A percentile compares a stretch with the other conserved stretches of the same genome.
Conservation (phyloP, 768 basidiomycete species). For the Trametopsis cervina region DNA sequence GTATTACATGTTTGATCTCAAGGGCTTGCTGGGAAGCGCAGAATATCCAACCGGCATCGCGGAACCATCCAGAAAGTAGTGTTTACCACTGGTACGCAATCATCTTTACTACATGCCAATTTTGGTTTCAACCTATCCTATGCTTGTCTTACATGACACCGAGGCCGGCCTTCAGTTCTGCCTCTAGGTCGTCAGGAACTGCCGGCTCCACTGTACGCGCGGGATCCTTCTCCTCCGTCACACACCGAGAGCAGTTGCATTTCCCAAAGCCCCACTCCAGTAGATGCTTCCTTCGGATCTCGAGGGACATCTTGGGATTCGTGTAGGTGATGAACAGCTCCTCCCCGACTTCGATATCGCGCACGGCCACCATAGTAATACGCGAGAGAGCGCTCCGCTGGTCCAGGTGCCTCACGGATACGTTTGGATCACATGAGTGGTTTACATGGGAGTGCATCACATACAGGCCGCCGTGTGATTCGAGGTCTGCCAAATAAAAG, state of each 20-base stretch:
- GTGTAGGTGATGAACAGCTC: slow-evolving; percentile 80
- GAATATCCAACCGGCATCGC: no score
- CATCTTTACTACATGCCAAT: no score
- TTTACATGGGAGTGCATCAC: slow-evolving; percentile 83
- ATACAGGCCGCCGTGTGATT: slow-evolving; percentile 84
- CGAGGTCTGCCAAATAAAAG: slow-evolving; percentile 45
- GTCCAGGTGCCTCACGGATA: slow-evolving; percentile 73
- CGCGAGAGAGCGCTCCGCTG: slow-evolving; percentile 60
- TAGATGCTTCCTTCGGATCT: slow-evolving; percentile 44
- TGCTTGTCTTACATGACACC: slow-evolving; percentile 42
- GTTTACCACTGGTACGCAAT: no score
- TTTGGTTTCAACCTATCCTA: no score
- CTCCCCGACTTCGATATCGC: slow-evolving; percentile 57
- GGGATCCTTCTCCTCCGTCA: slow-evolving; percentile 39
- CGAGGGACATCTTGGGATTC: slow-evolving; percentile 45
- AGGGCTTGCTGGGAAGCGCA: no score
- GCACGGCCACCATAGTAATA: slow-evolving; percentile 67
- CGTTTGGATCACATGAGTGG: slow-evolving; percentile 76
- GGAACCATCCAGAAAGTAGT: no score
- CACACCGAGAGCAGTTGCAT: slow-evolving; percentile 65
- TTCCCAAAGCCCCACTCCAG: slow-evolving; percentile 70
- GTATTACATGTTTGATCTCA: no score
- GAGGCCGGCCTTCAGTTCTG: slow-evolving; percentile 57
- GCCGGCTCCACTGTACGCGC: slow-evolving; percentile 20
- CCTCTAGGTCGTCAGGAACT: slow-evolving; percentile 35